phyloP scores from a whole-genome alignment of 2,329 filamentous ascomycete species.

The Sordariomycetes sp. region DNA sequence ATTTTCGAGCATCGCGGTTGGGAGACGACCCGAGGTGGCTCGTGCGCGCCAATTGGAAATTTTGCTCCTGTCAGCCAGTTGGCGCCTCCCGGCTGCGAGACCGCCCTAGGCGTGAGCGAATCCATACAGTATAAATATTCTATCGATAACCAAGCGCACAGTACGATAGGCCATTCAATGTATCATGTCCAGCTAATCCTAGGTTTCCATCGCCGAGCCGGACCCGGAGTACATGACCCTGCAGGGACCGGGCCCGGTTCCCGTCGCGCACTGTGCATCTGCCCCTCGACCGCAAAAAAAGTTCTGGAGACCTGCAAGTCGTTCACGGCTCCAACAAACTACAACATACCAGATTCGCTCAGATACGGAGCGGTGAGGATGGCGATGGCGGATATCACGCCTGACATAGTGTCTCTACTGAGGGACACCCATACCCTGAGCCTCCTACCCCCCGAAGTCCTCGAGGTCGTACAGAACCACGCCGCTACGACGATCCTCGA shows the following conservation, averaged over 20 bases:
- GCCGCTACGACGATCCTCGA: constrained; percentile 56
- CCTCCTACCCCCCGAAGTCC: constrained; percentile 53
- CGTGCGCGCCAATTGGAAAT: background rate
- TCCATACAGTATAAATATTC: background rate
- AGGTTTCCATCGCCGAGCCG: background rate
- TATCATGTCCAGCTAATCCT: background rate
- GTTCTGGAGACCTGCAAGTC: background rate
- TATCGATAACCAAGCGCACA: background rate
- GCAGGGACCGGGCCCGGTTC: background rate
- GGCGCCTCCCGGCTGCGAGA: background rate
- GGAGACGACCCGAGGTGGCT: constrained; percentile 1
- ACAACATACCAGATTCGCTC: background rate
- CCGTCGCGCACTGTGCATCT: background rate
- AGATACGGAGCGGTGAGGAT: constrained; percentile 3
- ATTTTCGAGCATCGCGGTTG: constrained; percentile 6
- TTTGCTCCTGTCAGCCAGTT: background rate
- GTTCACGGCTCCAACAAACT: background rate
- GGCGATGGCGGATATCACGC: constrained; percentile 8
- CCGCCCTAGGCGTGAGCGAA: background rate
- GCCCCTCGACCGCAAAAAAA: constrained; percentile 1
- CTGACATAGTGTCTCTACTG: constrained; percentile 7
- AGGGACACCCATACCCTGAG: constrained; percentile 7
- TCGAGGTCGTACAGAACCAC: constrained; percentile 46
- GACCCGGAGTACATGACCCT: background rate
- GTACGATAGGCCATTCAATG: background rate